A percentile compares a stretch with the other conserved stretches of the same genome.
Conservation (phyloP, 1,139 yeast genomes). For the Yamadazyma friedrichii region DNA sequence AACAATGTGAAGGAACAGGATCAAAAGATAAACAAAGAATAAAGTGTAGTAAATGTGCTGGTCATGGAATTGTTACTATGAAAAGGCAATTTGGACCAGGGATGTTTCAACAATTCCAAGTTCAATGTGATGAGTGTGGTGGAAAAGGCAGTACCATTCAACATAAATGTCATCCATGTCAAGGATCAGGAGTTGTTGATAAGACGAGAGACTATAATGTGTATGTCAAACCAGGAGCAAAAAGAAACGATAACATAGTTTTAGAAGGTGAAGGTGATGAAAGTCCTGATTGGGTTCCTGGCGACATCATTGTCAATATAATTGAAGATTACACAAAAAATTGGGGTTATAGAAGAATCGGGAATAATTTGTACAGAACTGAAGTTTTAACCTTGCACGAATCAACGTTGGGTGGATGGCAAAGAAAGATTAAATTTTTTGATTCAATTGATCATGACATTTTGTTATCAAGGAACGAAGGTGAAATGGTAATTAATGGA, state of each 20-base stretch:
- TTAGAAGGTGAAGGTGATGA: conserved; percentile 81
- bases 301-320: conserved; percentile 66
- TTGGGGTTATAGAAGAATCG: conserved; percentile 85
- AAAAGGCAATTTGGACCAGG: conserved; percentile 84
- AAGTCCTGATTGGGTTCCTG: conserved; percentile 77
- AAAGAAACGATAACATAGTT: conserved; percentile 57
- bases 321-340: conserved; percentile 53
- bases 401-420: conserved; percentile 80
- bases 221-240: conserved; percentile 68
- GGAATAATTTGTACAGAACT: conserved; percentile 71
- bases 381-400: conserved; percentile 74
- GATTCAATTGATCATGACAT: conserved; percentile 55
- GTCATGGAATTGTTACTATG: conserved; percentile 68
- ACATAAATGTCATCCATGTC: conserved; percentile 65
- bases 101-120: conserved; percentile 82
- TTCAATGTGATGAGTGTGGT: conserved; percentile 72
- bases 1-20: conserved; percentile 79
- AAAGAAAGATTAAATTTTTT: conserved; percentile 60
- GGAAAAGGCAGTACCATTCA: conserved; percentile 73
- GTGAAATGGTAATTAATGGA: conserved; percentile 57
- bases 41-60: conserved; percentile 67
- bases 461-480: conserved; percentile 46
- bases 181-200: conserved; percentile 64
- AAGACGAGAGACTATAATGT: conserved; percentile 58
- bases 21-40: conserved; percentile 72